These are phyloP conservation scores for Triticum dicoccoides DNA, from an alignment of 176 grass and related monocot genomes.

Conservation along the genomic window DNA sequence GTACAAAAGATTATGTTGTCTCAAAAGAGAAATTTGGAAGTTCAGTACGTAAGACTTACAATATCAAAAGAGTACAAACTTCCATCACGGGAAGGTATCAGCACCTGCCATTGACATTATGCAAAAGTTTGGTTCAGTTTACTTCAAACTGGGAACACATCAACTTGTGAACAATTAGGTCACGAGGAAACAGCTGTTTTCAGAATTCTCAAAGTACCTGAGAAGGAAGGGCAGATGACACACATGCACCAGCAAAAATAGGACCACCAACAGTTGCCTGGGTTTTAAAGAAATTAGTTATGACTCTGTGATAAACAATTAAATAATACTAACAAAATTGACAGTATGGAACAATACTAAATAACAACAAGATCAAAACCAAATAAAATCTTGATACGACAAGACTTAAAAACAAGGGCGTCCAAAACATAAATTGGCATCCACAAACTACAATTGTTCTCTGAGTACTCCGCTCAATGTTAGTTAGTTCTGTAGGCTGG, in stretches of 20 bases:
- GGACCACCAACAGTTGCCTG: conserved; percentile 84
- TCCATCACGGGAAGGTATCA: conserved; percentile 76
- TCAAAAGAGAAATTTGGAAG: not conserved
- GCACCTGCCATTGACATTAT: conserved; percentile 48
- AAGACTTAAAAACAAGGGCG: not conserved
- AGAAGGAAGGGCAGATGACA: conserved; percentile 55
- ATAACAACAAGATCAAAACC: not conserved
- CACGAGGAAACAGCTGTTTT: not conserved
- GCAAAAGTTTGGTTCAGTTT: conserved; percentile 12
- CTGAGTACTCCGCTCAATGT: not conserved
- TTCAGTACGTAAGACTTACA: conserved; percentile 51
- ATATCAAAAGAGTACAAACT: conserved; percentile 69
- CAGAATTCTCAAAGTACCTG: conserved; percentile 47
- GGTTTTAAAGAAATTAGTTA: conserved; percentile 24
- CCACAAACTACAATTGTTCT: not conserved
- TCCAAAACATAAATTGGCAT: not conserved
- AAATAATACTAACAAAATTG: not conserved
- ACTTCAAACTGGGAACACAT: not conserved
- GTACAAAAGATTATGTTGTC: not conserved
- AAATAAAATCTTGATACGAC: not conserved
- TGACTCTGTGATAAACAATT: not conserved
- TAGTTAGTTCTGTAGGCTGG: not conserved
- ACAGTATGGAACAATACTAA: not conserved
- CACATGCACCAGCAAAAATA: conserved; percentile 86
- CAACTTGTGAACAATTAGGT: not conserved